A percentile compares a stretch with the other conserved stretches of the same genome.
Conservation (phyloP, 2,329 filamentous ascomycete genomes). For the Aspergillus novofumigatus region DNA sequence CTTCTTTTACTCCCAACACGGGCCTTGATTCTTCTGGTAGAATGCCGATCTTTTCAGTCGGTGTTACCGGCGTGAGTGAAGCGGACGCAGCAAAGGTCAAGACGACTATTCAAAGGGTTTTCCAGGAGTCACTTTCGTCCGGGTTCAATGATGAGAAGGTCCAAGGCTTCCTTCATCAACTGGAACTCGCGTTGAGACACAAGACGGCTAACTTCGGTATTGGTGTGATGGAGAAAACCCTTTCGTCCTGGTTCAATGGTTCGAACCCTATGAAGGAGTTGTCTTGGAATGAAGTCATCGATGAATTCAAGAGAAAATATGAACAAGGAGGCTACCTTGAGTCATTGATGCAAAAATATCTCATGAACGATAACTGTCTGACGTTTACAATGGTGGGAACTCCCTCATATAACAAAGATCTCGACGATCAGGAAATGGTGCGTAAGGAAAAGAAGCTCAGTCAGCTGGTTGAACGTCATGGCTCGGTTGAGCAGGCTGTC, state of each 20-base stretch:
- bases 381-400: slow-evolving; percentile 94
- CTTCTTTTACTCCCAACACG: slow-evolving; percentile 91
- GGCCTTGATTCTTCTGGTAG: slow-evolving; percentile 80
- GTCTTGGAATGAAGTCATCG: slow-evolving; percentile 85
- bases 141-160: slow-evolving; percentile 90
- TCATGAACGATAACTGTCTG: slow-evolving; percentile 79
- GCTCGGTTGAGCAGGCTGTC: slow-evolving; percentile 67
- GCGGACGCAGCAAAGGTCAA: slow-evolving; percentile 74
- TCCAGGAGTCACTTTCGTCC: slow-evolving; percentile 64
- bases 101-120: slow-evolving; percentile 66
- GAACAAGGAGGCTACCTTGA: slow-evolving; percentile 78
- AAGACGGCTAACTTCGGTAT: slow-evolving; percentile 96
- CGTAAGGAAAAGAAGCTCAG: slow-evolving; percentile 72
- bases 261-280: slow-evolving; percentile 87
- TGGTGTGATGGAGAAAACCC: slow-evolving; percentile 79
- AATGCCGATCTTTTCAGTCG: slow-evolving; percentile 81
- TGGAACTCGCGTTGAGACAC: slow-evolving; percentile 90
- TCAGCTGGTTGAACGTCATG: slow-evolving; percentile 63
- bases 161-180: slow-evolving; percentile 86
- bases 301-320: slow-evolving; percentile 73
- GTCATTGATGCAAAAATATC: slow-evolving; percentile 78
- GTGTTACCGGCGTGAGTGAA: slow-evolving; percentile 82
- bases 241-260: slow-evolving; percentile 93
- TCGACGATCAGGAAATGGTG: slow-evolving; percentile 71
- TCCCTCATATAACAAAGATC: slow-evolving; percentile 65